A percentile compares a stretch with the other conserved stretches of the same genome.
phyloP scores from a whole-genome alignment of 1,284 basidiomycete genomes.

The Boletus nobilissimus region DNA sequence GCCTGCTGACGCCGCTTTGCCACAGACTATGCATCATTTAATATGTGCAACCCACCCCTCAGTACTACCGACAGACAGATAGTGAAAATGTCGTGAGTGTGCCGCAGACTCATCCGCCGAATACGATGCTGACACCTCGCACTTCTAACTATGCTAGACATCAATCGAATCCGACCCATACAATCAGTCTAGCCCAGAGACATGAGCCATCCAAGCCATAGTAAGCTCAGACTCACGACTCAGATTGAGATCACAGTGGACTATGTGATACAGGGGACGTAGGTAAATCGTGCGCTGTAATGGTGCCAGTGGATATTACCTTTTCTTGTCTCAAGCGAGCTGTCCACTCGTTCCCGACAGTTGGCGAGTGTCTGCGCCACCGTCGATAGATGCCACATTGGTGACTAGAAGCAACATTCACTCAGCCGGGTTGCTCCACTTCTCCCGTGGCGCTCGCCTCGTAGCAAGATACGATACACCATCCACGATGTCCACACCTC shows the following conservation, averaged over 20 bases:
- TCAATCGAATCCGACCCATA: background rate
- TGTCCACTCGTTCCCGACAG: too few relatives aligned
- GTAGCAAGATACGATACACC: background rate
- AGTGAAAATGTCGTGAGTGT: too few relatives aligned
- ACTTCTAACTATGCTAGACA: background rate
- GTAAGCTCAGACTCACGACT: background rate
- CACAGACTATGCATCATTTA: too few relatives aligned
- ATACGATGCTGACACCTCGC: too few relatives aligned
- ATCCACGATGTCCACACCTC: background rate
- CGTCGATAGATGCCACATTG: background rate
- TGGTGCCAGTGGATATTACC: background rate
- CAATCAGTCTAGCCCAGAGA: background rate
- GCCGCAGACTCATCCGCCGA: too few relatives aligned
- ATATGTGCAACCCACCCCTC: too few relatives aligned
- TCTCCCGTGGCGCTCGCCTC: background rate
- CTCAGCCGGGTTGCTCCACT: background rate
- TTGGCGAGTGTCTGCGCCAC: background rate
- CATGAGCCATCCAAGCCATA: background rate
- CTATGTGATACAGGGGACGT: slow-evolving; percentile 6
- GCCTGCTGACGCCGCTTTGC: too few relatives aligned
- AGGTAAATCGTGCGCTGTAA: background rate
- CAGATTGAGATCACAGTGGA: background rate
- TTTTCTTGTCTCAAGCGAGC: too few relatives aligned
- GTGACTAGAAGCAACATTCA: background rate
- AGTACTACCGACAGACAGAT: too few relatives aligned